Conservation (phyloP, 768 basidiomycete species). For the Tephrocybe sp. region DNA sequence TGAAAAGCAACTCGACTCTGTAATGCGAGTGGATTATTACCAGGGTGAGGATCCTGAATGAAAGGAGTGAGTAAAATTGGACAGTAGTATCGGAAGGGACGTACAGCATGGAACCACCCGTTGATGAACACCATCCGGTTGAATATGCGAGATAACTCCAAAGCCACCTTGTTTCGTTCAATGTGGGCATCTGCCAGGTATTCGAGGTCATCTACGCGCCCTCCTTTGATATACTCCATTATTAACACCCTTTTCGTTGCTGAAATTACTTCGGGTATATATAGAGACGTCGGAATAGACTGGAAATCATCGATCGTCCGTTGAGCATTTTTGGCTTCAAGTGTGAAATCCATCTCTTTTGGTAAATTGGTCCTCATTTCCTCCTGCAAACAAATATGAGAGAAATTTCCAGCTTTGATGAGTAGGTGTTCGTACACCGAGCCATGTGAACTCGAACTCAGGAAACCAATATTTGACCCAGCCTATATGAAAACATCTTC, state of each 20-base stretch:
- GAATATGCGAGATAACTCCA: slow-evolving; percentile 89
- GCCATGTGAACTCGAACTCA: slow-evolving; percentile 93
- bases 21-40: slow-evolving; percentile 31
- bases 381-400: slow-evolving; percentile 58
- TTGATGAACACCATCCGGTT: slow-evolving; percentile 94
- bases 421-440: slow-evolving; percentile 49
- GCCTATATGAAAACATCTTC: slow-evolving; percentile 33
- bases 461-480: slow-evolving; percentile 94
- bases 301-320: slow-evolving; percentile 69
- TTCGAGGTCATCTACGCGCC: slow-evolving; percentile 80
- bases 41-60: slow-evolving; percentile 80
- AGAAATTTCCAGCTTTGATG: background rate
- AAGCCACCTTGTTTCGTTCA: slow-evolving; percentile 89
- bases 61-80: slow-evolving; percentile 3
- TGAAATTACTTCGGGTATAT: slow-evolving; percentile 80
- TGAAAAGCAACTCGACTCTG: background rate
- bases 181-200: slow-evolving; percentile 82
- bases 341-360: slow-evolving; percentile 91
- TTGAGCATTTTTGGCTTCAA: slow-evolving; percentile 86
- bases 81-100: slow-evolving; percentile 21
- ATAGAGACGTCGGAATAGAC: slow-evolving; percentile 70
- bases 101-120: slow-evolving; percentile 83
- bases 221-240: slow-evolving; percentile 94
- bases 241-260: slow-evolving; percentile 83
- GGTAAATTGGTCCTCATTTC: slow-evolving; percentile 94